Percentiles rank a stretch among this genome's conserved stretches.
These are phyloP conservation scores for Chlorella sp. DNA, from an alignment of 139 green algal species.

Conservation along the genomic window DNA sequence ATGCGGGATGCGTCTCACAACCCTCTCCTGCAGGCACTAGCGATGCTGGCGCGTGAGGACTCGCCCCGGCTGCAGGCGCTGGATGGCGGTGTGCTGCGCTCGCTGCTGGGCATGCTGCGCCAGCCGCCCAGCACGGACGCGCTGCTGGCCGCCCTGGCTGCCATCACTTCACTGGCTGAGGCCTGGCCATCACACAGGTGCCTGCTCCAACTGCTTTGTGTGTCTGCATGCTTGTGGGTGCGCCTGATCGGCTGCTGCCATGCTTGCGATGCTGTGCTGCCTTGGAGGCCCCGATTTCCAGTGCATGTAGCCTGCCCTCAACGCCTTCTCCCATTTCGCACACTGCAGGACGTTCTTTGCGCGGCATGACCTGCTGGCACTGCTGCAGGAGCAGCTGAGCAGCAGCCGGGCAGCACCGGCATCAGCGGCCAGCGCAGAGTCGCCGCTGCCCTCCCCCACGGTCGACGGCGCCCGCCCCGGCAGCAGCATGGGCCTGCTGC, in stretches of 20 bases:
- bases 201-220: too few relatives aligned
- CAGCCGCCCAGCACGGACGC: background rate
- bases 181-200: conserved; percentile 10
- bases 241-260: too few relatives aligned
- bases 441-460: background rate
- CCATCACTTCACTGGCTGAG: conserved; percentile 2
- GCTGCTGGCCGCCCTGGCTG: conserved; percentile 21
- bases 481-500: background rate
- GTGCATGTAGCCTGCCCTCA: too few relatives aligned
- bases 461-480: background rate
- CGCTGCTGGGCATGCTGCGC: conserved; percentile 25
- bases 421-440: background rate
- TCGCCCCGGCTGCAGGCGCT: conserved; percentile 36
- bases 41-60: conserved; percentile 21
- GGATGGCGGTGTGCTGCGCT: background rate
- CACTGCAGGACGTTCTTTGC: conserved; percentile 3
- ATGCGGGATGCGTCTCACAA: too few relatives aligned
- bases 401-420: background rate
- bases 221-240: too few relatives aligned
- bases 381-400: conserved; percentile 18
- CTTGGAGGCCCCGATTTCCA: too few relatives aligned
- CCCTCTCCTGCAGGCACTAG: conserved; percentile 18
- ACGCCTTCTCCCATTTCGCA: too few relatives aligned
- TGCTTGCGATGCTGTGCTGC: too few relatives aligned
- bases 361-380: conserved; percentile 8